Conservation (phyloP, 371 early-diverging fungal genomes). For the Mortierella sp. region DNA sequence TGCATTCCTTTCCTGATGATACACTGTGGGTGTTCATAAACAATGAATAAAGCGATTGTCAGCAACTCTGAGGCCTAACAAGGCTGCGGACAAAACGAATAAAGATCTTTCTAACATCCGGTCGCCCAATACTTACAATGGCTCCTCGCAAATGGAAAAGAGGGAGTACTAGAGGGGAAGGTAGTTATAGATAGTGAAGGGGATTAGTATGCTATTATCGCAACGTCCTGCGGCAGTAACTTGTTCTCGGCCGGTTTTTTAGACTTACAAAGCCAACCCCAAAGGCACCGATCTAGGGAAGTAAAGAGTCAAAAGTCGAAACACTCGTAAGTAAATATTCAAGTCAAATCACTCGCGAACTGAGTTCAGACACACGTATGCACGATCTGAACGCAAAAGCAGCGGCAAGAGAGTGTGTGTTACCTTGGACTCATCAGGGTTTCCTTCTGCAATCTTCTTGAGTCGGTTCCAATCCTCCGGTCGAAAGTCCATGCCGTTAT, state of each 20-base stretch:
- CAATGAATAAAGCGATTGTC: background rate
- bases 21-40: slow-evolving; percentile 58
- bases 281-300: slow-evolving; percentile 86
- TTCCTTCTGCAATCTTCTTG: slow-evolving; percentile 92
- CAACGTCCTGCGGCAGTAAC: no score
- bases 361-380: background rate
- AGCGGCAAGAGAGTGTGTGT: background rate
- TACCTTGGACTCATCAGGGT: slow-evolving; percentile 84
- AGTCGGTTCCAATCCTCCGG: slow-evolving; percentile 90
- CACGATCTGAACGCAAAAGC: background rate
- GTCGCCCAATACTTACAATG: slow-evolving; percentile 70
- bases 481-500: slow-evolving; percentile 88
- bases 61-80: background rate
- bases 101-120: background rate
- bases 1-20: slow-evolving; percentile 79
- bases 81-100: background rate
- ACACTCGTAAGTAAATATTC: background rate
- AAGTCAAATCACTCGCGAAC: background rate
- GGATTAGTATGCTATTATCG: background rate
- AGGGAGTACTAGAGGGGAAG: slow-evolving; percentile 69
- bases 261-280: slow-evolving; percentile 82
- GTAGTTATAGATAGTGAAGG: no score
- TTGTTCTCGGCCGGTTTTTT: background rate
- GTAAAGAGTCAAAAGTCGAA: background rate
- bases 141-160: slow-evolving; percentile 91